These are phyloP conservation scores for Ministeria vibrans DNA, from an alignment of 78 protist species.

Conservation along the genomic window DNA sequence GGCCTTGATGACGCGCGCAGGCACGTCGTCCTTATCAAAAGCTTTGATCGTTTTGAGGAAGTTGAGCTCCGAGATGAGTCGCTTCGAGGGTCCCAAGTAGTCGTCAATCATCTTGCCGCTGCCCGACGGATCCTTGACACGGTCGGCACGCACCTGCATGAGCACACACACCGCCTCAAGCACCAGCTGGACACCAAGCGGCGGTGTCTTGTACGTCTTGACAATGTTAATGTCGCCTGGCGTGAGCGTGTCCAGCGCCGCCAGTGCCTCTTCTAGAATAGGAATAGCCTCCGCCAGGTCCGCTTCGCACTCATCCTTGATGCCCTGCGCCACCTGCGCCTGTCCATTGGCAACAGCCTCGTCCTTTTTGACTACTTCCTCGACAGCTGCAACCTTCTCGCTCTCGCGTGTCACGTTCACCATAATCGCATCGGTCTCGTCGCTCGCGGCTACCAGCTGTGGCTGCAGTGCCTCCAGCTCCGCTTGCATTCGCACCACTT, in stretches of 20 bases:
- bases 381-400: slow-evolving; percentile 30
- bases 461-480: slow-evolving; percentile 68
- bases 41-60: slow-evolving; percentile 30
- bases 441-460: slow-evolving; percentile 26
- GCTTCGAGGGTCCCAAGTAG: slow-evolving; percentile 49
- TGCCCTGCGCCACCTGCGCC: slow-evolving; percentile 33
- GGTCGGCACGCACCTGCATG: slow-evolving; percentile 9
- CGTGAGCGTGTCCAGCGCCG: slow-evolving; percentile 27
- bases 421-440: slow-evolving; percentile 50
- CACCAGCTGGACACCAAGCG: slow-evolving; percentile 37
- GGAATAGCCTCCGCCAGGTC: slow-evolving; percentile 58
- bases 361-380: slow-evolving; percentile 36
- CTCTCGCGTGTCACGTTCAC: slow-evolving; percentile 42
- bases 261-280: slow-evolving; percentile 38
- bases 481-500: slow-evolving; percentile 46
- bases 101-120: slow-evolving; percentile 31
- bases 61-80: slow-evolving; percentile 16
- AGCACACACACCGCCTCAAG: slow-evolving; percentile 63
- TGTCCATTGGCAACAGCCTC: slow-evolving; percentile 26
- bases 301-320: slow-evolving; percentile 49
- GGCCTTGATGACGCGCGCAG: not conserved
- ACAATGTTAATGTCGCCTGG: slow-evolving; percentile 33
- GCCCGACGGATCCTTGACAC: not conserved
- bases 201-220: slow-evolving; percentile 36
- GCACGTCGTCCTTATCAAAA: slow-evolving; percentile 53